Evolutionary conservation across 306 rosid genomes (phyloP), one percentile per base, ranked within the genome.

Genomic region (Prinsepia uniflora): DNA sequence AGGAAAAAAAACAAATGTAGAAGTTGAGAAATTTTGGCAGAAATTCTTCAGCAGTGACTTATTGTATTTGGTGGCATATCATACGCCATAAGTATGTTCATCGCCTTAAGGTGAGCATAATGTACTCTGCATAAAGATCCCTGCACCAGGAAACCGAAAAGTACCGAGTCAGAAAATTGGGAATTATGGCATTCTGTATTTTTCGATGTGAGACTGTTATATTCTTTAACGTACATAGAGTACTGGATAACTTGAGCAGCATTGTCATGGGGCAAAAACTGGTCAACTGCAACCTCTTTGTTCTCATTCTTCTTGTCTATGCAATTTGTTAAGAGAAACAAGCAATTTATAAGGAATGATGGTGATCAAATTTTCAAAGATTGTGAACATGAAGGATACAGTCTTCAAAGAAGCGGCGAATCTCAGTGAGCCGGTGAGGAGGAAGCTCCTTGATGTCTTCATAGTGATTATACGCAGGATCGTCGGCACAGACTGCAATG

Each of bases 401-500:
- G 69, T 89, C 97, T 86, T 94, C 99, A 55, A 94, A 94, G 96
- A 94, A 94, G 74, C 97, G 90, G 1, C 92, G 86, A 36, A 94
- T 94, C 84, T 89, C 97, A 8, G 83, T 61, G 34, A 94, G 91
- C 72, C 99, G 96, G 73, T 94, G 97, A 68, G 97, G 96, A 19
- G 95, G 75, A 66, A 91, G 97, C 83, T 94, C 96, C 72, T 71
- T 81, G 65, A 75, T 86, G 83, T 87, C 96, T 7, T 50, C 83
- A 49, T 82, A 94, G 80, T 94, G 97, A 76, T 83, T 91, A 61
- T 83, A 94, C 68, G 87, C 97, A 0, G 99, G 99, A 89, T 94
- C 99, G 81, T 94, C 97, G 53, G 87, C 97, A 41, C 99, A 91
- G 12, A 94, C 96, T 43, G 97, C 97, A 71, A 94, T 94, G 70